Evolutionary conservation across 1,284 basidiomycete genomes (phyloP), one percentile per base, ranked within the genome.

Genomic region (Polyporus tsugae): DNA sequence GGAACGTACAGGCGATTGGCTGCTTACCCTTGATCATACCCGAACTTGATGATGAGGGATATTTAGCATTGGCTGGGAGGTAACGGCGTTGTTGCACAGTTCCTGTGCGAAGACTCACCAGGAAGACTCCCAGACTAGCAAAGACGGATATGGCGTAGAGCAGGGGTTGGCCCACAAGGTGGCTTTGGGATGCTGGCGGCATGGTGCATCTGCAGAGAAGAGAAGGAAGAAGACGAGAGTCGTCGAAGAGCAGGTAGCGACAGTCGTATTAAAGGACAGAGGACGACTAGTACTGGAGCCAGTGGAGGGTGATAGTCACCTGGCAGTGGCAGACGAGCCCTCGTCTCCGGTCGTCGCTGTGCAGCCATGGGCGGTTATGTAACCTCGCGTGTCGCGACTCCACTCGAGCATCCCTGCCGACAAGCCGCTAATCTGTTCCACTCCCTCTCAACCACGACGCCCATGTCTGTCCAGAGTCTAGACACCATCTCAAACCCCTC

Each of bases 11-110:
- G 39, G 22, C 9, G 52, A 39, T 41, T 17, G 61, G 15, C 36
- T 33, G 53, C 83, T 72, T 78, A 95, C 95, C 95, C 95, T 86
- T 97, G 95, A 80, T 96, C 95, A 87, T 95, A 96, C 71, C 95
- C 95, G 80, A 96, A 96, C 94, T 90, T 79, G 72, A 41, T 9
- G 60, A 60, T 11, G 72, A 73, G 75, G 53, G 35, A 72, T 70
- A 69, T 41, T 72, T 41, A 72, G 68, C 59, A 49, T 58, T 29
- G 68, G 35, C 15, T n/a, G 17, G 19, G 19, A 57, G 35, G 38
- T 57, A 36, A 36, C 35, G 35, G 33, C 42, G 33, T 35, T 58
- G 59, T 62, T 33, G 55, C 39, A 65, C 15, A 60, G 4, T n/a
- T 25, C 42, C 44, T 29, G 63, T 17, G 62, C 9, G 52, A 38